phyloP scores from a whole-genome alignment of 257 asterid species.

The Penstemon newberryi region DNA sequence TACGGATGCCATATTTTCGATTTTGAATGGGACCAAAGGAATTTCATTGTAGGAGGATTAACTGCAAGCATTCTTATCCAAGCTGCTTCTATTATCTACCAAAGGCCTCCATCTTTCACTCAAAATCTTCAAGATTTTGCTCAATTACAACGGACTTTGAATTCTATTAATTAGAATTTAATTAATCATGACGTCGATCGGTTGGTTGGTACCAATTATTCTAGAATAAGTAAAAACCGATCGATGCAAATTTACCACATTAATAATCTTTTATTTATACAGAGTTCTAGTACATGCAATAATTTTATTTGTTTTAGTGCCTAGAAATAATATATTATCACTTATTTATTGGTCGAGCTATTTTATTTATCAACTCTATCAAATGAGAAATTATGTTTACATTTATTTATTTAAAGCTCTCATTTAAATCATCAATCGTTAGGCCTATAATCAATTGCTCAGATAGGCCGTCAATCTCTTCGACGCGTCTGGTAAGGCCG shows the following conservation, averaged over 20 bases:
- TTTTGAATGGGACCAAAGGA: constrained; percentile 39
- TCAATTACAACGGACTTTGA: constrained; percentile 42
- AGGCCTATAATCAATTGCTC: background rate
- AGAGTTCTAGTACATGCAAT: too few relatives aligned
- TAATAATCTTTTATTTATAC: too few relatives aligned
- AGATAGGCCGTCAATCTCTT: background rate
- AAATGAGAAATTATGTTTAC: too few relatives aligned
- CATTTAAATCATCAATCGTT: background rate
- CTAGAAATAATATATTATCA: too few relatives aligned
- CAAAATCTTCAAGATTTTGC: constrained; percentile 54
- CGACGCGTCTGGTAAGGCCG: background rate
- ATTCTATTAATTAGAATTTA: constrained; percentile 11
- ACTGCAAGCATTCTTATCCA: constrained; percentile 56
- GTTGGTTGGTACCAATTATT: too few relatives aligned
- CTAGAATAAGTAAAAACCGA: too few relatives aligned
- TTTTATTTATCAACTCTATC: too few relatives aligned
- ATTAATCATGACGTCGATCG: too few relatives aligned
- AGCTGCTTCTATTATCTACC: constrained; percentile 50
- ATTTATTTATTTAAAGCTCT: too few relatives aligned
- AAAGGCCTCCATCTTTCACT: constrained; percentile 45
- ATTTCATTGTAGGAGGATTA: constrained; percentile 43
- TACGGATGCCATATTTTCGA: constrained; percentile 50
- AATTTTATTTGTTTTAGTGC: too few relatives aligned
- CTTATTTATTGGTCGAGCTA: too few relatives aligned
- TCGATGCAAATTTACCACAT: too few relatives aligned